Evolutionary conservation across 805 yeast species (phyloP), one percentile per base, ranked within the genome.

Genomic region (Scheffersomyces spartinae): DNA sequence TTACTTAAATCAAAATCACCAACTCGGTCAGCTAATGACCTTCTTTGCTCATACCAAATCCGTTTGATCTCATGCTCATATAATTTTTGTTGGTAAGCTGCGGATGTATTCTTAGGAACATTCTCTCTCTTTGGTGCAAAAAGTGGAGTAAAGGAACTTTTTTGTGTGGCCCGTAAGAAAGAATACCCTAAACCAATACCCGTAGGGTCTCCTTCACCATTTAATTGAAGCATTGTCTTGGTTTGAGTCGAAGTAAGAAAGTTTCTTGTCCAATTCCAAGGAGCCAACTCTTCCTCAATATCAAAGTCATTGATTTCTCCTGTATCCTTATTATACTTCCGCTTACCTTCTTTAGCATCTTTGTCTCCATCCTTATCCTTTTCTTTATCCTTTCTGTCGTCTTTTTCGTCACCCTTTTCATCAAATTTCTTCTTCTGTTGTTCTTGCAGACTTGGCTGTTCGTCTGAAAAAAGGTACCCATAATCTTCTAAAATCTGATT

Each of bases 171-270:
- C 36, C 86, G 69, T 39, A 86, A 61, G 37, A 88, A 80, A 7
- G 95, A 83, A 37, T 81, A 81, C 0, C 88, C 94, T 36, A 83
- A 80, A 2, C 94, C 91, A 35, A 81, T 72, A 13, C 94, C 94
- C 0, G 94, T 74, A 2, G 95, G 94, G 48, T 91, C 97, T 25
- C 97, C 97, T 27, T 77, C 86, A 9, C 95, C 95, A 45, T 83
- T 83, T 14, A 91, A 69, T 44, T 85, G 95, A 21, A 91, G 64
- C 96, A 91, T 91, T 0, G 96, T 93, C 42, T 93, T 86, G 28
- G 95, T 94, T 46, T 86, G 97, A 13, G 94, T 85, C 2, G 97
- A 91, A 47, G 75, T 82, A 28, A 86, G 73, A 44, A 91, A 91
- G 49, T 91, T 91, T 33, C 84, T 67, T 0, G 95, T 75, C n/a